These are phyloP conservation scores for Cryphonectria radicalis DNA, from an alignment of 2,329 filamentous ascomycete genomes.

Conservation along the genomic window DNA sequence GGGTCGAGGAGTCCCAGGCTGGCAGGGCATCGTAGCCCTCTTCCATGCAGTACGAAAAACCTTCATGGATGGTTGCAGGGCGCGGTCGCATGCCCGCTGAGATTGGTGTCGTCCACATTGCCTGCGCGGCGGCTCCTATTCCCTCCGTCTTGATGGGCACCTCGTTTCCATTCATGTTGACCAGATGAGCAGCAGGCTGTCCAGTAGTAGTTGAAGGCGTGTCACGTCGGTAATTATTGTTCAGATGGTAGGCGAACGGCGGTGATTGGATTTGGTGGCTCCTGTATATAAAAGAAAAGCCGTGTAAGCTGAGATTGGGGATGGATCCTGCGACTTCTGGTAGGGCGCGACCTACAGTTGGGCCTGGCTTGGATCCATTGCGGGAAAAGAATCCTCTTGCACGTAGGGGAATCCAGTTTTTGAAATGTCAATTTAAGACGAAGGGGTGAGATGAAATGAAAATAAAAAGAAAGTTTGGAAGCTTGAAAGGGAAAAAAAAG, in stretches of 20 bases:
- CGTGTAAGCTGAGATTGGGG: constrained; percentile 42
- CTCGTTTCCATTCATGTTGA: constrained; percentile 57
- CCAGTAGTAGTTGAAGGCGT: constrained; percentile 41
- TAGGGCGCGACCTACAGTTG: constrained; percentile 52
- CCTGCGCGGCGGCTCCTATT: constrained; percentile 47
- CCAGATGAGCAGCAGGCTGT: constrained; percentile 46
- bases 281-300: constrained; percentile 38
- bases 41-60: constrained; percentile 61
- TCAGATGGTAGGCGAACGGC: constrained; percentile 53
- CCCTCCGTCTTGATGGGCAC: constrained; percentile 53
- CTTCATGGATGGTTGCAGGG: constrained; percentile 64
- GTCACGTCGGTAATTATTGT: constrained; percentile 53
- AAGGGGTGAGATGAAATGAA: background rate
- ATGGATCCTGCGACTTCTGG: constrained; percentile 43
- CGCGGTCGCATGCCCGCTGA: constrained; percentile 56
- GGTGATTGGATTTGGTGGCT: constrained; percentile 54
- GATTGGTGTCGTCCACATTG: constrained; percentile 60
- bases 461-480: constrained; percentile 40
- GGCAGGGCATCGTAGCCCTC: constrained; percentile 57
- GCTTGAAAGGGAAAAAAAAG: constrained; percentile 35
- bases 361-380: constrained; percentile 57
- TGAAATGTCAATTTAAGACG: constrained; percentile 36
- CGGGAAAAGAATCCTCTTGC: constrained; percentile 38
- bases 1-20: constrained; percentile 61
- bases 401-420: constrained; percentile 39